phyloP scores from a whole-genome alignment of 106 monocot genomes.

The Dioscorea zingiberensis region DNA sequence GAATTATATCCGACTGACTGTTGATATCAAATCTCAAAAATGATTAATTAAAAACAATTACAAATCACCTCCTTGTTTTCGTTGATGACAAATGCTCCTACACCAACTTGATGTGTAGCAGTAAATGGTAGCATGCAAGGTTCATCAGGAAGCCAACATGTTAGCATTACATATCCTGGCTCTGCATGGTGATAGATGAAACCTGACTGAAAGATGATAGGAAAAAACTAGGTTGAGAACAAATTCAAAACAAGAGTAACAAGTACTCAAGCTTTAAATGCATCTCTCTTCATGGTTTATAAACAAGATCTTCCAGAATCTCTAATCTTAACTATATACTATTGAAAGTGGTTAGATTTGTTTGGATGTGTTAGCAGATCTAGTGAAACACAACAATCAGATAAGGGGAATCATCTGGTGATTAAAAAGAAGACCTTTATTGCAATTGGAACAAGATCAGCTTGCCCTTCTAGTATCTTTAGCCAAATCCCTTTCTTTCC shows the following conservation, averaged over 20 bases:
- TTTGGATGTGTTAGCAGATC: background rate
- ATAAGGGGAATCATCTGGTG: too few species aligned
- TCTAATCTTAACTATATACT: too few species aligned
- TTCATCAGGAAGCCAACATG: conserved; percentile 66
- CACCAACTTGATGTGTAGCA: conserved; percentile 74
- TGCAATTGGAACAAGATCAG: conserved; percentile 76
- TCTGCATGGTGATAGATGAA: conserved; percentile 85
- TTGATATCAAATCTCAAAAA: too few species aligned
- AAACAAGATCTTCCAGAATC: too few species aligned
- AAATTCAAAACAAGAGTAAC: background rate
- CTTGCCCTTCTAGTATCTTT: conserved; percentile 59
- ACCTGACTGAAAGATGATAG: conserved; percentile 45
- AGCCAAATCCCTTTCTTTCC: conserved; percentile 81
- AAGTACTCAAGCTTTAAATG: background rate
- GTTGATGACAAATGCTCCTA: conserved; percentile 83
- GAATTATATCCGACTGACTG: too few species aligned
- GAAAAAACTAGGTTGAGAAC: background rate
- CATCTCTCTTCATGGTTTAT: too few species aligned
- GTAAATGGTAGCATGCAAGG: conserved; percentile 72
- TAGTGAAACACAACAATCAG: background rate
- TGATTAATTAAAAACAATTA: too few species aligned
- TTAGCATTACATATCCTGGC: conserved; percentile 73
- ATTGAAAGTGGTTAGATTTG: too few species aligned
- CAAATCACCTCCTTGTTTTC: conserved; percentile 60
- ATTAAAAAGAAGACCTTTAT: conserved; percentile 43